Base-by-base conservation (phyloP, 345 rosid species). In the Turnera subulata region DNA sequence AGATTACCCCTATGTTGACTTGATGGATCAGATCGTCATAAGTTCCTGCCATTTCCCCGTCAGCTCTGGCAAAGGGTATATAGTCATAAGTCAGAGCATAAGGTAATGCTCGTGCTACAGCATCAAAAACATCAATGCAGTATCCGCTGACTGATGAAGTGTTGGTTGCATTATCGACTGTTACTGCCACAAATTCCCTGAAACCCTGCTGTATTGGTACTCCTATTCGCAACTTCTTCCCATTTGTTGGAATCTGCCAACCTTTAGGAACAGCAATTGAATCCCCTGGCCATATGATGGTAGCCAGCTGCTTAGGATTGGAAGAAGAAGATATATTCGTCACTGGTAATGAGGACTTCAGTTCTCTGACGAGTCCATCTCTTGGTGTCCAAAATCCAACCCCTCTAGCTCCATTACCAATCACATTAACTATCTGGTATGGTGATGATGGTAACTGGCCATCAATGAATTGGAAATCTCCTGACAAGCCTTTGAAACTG, bases 351-450 rank as follows among this genome's bases (percentile, higher is more conserved):
- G 1, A 11, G 2, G 64, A 64, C 23, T 37, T 26, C 58, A 68
- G 24, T 19, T 58, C 45, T 55, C 45, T 71, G 56, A 50, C 42
- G 14, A 83, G 74, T 52, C 82, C 83, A 6, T 35, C 42, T 39
- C 55, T 11, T 4, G 65, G 63, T 18, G 81, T 73, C 90, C 86
- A 84, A 33, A 74, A 81, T 53, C 89, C 89, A 4, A 75, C 26
- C 35, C 42, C 32, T 52, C 58, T 73, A 24, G 23, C 72, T 6
- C 71, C 70, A 12, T 60, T 49, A 11, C 71, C 76, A 2, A 59
- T 50, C 4, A 81, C 63, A 57, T 84, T 84, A 20, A 77, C 50
- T 8, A 84, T 76, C 67, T 76, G 69, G 63, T 67, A 79, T 23
- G 62, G 58, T 1, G 70, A 57, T 23, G 77, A 61, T 2, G 72